A percentile compares a stretch with the other conserved stretches of the same genome.
Evolutionary conservation across 106 monocot genomes (phyloP).

Genomic region (Dioscorea zingiberensis): DNA sequence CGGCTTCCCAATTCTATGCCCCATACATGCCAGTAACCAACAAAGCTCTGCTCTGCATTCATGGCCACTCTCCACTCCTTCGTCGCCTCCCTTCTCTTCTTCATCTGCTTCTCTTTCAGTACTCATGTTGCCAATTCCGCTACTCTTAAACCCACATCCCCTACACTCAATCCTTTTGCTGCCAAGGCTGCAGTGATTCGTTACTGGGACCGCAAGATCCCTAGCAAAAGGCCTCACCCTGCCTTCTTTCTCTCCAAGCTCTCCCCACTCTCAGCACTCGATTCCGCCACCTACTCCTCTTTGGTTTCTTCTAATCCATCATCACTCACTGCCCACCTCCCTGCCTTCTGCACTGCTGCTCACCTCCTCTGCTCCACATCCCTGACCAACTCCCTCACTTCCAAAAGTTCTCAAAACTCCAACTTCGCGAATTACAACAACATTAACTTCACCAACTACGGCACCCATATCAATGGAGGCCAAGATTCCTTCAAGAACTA

Average conservation of each 20-base stretch:
- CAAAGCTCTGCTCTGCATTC: no score
- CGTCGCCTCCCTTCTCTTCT: no score
- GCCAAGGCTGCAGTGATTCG: slow-evolving; percentile 56
- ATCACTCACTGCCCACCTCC: slow-evolving; percentile 25
- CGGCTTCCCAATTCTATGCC: no score
- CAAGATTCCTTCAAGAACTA: slow-evolving; percentile 62
- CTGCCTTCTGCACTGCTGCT: slow-evolving; percentile 54
- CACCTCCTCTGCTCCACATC: slow-evolving; percentile 32
- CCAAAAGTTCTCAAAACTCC: slow-evolving; percentile 8
- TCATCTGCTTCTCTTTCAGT: no score
- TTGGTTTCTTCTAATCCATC: slow-evolving; percentile 23
- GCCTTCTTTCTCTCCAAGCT: slow-evolving; percentile 66
- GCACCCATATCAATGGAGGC: slow-evolving; percentile 22
- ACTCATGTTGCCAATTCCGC: no score
- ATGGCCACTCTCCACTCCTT: no score
- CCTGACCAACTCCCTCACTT: slow-evolving; percentile 2
- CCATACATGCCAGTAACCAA: no score
- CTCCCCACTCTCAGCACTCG: slow-evolving; percentile 60
- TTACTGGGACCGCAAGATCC: slow-evolving; percentile 75
- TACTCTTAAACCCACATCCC: no score
- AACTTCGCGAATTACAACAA: slow-evolving; percentile 44
- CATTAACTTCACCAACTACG: slow-evolving; percentile 87
- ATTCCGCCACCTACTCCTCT: slow-evolving; percentile 30
- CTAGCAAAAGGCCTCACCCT: slow-evolving; percentile 40
- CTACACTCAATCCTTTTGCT: slow-evolving; percentile 36